Evolutionary conservation across 2,329 filamentous ascomycete genomes (phyloP).

Genomic region (Epicoccum nigrum): DNA sequence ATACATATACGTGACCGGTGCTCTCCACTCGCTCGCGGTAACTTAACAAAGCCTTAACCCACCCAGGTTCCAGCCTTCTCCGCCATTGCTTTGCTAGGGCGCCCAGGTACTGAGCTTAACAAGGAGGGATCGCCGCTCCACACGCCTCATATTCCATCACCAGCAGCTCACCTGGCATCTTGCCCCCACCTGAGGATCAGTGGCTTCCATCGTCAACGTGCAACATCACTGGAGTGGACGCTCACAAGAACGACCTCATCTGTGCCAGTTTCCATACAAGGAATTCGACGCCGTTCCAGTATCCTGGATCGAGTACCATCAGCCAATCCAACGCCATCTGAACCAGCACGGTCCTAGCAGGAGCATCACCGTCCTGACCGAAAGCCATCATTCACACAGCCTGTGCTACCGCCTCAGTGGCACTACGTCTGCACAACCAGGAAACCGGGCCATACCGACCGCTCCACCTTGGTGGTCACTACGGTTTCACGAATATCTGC

Average conservation of each 20-base stretch:
- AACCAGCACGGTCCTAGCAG: constrained; percentile 39
- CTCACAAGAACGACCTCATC: constrained; percentile 23
- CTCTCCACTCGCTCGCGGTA: constrained; percentile 48
- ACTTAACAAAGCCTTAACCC: constrained; percentile 44
- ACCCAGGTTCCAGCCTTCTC: constrained; percentile 54
- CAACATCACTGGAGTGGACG: constrained; percentile 39
- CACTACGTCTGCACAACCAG: constrained; percentile 57
- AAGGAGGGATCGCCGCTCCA: constrained; percentile 55
- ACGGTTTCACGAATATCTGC: constrained; percentile 46
- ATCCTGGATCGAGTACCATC: constrained; percentile 29
- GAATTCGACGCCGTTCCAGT: constrained; percentile 35
- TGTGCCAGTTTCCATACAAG: constrained; percentile 30
- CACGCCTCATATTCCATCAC: constrained; percentile 47
- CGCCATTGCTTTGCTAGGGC: constrained; percentile 53
- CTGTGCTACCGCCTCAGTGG: constrained; percentile 48
- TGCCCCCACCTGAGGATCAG: constrained; percentile 25
- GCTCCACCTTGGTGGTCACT: constrained; percentile 43
- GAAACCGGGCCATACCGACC: constrained; percentile 51
- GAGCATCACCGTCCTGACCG: constrained; percentile 39
- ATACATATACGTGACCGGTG: constrained; percentile 53
- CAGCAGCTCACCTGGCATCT: constrained; percentile 30
- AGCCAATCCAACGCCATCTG: constrained; percentile 38
- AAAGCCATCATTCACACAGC: constrained; percentile 45
- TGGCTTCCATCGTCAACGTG: constrained; percentile 36
- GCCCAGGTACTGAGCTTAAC: constrained; percentile 57